Evolutionary conservation across 768 basidiomycete species (phyloP).

Genomic region (Lactarius sp.): DNA sequence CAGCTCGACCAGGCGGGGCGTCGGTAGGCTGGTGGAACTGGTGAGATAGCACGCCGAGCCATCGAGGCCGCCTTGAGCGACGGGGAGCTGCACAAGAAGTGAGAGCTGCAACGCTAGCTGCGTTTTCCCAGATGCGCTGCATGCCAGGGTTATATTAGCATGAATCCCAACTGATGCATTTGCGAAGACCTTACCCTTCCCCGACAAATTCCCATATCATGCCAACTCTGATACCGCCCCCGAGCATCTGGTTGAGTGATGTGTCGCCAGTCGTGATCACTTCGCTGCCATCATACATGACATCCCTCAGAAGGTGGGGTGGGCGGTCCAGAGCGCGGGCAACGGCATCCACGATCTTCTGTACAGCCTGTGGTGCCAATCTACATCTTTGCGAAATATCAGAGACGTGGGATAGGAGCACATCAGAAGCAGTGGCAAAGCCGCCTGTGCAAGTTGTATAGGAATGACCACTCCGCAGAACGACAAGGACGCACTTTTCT

Average conservation of each 20-base stretch:
- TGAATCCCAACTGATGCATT: neutral
- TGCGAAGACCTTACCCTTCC: constrained; percentile 60
- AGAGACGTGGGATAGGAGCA: constrained; percentile 44
- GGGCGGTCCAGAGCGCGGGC: constrained; percentile 41
- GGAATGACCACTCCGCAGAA: neutral
- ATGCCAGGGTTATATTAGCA: neutral
- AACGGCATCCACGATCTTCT: constrained; percentile 46
- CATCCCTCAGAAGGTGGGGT: constrained; percentile 40
- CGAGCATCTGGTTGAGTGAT: constrained; percentile 60
- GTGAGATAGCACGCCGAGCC: constrained; percentile 78
- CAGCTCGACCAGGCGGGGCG: constrained; percentile 64
- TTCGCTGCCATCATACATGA: constrained; percentile 37
- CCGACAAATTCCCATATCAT: constrained; percentile 87
- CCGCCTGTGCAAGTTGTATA: constrained; percentile 38
- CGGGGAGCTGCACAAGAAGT: constrained; percentile 69
- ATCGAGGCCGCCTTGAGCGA: constrained; percentile 47
- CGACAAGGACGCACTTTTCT: constrained; percentile 8
- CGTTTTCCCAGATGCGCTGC: constrained; percentile 91
- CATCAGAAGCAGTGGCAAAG: constrained; percentile 43
- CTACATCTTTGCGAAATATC: constrained; percentile 56
- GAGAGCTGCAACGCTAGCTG: constrained; percentile 85
- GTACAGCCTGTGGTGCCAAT: constrained; percentile 45
- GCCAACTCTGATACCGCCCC: constrained; percentile 74
- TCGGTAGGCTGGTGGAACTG: constrained; percentile 64
- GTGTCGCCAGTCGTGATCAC: constrained; percentile 71